Percentiles rank a stretch among this genome's conserved stretches.
These are phyloP conservation scores for Neofusicoccum umdonicola DNA, from an alignment of 2,329 filamentous ascomycete genomes.

Conservation along the genomic window DNA sequence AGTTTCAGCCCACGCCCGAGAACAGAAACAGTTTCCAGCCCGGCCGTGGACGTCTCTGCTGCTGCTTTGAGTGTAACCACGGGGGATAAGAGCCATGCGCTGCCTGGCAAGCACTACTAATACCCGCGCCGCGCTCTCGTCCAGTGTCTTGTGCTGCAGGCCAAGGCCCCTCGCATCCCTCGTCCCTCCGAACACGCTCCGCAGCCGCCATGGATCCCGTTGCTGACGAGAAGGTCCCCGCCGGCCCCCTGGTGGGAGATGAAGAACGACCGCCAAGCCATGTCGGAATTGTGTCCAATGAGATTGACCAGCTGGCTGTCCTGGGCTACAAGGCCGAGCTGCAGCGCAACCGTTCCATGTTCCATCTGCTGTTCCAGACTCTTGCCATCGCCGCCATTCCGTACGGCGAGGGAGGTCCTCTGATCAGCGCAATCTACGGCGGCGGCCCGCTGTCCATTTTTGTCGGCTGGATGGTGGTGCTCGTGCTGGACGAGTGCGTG, in stretches of 20 bases:
- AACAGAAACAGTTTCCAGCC: not conserved
- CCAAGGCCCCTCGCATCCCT: not conserved
- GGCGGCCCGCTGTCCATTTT: conserved; percentile 43
- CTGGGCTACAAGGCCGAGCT: conserved; percentile 61
- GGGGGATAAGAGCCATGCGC: not conserved
- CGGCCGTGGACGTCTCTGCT: not conserved
- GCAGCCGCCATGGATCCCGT: not conserved
- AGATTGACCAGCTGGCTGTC: conserved; percentile 35
- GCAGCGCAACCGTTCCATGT: conserved; percentile 57
- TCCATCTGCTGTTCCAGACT: conserved; percentile 60
- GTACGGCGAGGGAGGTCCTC: conserved; percentile 47
- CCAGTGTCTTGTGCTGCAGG: not conserved
- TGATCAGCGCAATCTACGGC: conserved; percentile 44
- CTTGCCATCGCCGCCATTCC: conserved; percentile 61
- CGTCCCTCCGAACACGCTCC: not conserved
- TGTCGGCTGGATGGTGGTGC: conserved; percentile 34
- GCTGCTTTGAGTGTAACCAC: not conserved
- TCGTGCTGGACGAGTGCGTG: not conserved
- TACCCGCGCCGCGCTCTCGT: not conserved
- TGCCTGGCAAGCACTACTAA: not conserved
- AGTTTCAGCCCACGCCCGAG: not conserved
- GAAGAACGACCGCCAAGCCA: not conserved
- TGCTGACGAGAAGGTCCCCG: not conserved
- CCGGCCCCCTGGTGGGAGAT: not conserved
- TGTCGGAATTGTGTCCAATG: conserved; percentile 17